Conservation (phyloP, 1,139 yeast species). For the Kurtzmaniella quercitrusa region DNA sequence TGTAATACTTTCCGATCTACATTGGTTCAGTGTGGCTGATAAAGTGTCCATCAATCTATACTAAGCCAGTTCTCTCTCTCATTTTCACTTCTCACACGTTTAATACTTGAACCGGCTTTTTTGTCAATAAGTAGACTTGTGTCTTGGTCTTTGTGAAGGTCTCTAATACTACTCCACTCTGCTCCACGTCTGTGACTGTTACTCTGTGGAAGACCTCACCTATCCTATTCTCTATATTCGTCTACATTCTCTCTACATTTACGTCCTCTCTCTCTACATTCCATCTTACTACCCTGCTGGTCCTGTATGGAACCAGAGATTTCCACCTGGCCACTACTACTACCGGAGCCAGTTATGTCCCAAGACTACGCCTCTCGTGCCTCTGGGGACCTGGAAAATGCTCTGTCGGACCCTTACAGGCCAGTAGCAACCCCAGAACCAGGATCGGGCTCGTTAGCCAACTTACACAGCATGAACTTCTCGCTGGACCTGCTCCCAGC, state of each 20-base stretch:
- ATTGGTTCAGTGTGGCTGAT: no score
- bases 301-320: not conserved
- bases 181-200: no score
- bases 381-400: not conserved
- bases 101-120: no score
- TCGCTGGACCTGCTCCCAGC: conserved; percentile 2
- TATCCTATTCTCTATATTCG: no score
- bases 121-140: no score
- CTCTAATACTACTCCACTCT: no score
- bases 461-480: not conserved
- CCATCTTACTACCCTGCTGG: not conserved
- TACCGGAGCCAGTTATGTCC: not conserved
- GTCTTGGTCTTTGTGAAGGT: no score
- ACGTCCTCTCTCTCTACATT: not conserved
- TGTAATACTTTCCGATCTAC: no score
- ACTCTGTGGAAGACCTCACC: no score
- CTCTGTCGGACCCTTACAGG: not conserved
- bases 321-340: not conserved
- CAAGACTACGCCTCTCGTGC: not conserved
- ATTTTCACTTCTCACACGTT: no score
- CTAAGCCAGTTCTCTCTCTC: no score
- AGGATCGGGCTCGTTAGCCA: not conserved
- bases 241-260: not conserved
- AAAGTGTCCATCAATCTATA: no score
- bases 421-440: not conserved